Base-by-base conservation (phyloP, 257 asterid genomes). In the Leonotis leonurus region DNA sequence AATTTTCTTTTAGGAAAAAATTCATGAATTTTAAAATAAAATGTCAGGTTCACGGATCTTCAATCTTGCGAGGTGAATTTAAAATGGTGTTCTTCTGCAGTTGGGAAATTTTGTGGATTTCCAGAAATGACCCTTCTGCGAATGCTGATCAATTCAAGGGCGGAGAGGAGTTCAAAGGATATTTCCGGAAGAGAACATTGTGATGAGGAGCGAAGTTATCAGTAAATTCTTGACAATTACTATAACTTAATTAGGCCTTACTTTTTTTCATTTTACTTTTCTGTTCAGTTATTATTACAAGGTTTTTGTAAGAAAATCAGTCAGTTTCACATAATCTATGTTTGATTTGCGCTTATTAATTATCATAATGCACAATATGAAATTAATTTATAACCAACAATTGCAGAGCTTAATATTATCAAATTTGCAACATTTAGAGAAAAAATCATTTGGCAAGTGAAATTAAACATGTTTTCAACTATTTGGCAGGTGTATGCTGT, bases 21-120 rank as follows among this genome's bases (percentile, higher is more conserved):
- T 3, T 11, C 24, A 48, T 17, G 65, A 67, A 72, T 22, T 58
- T n/a, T 33, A 64, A 35, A 81, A 76, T 71, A 83, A 81, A 63
- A 17, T 71, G 81, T 77, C 81, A 66, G 85, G 70, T 77, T 75
- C 80, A 61, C 85, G 80, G 96, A 81, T 81, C 88, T 78, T 67
- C 73, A 61, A 50, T 50, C 68, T 50, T 36, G 70, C 71, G 32
- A 68, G 40, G 24, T n/a, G n/a, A n/a, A n/a, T n/a, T n/a, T n/a
- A n/a, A n/a, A n/a, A n/a, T n/a, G n/a, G n/a, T n/a, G n/a, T n/a
- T n/a, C n/a, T n/a, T n/a, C n/a, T n/a, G n/a, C n/a, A n/a, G n/a
- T n/a, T n/a, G n/a, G n/a, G 41, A 22, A 36, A 50, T 35, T 6
- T 60, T 9, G 76, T 6, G 54, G 16, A 56, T 16, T 70, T 56